Conservation (phyloP, 1,139 yeast species). For the Candida anutae region DNA sequence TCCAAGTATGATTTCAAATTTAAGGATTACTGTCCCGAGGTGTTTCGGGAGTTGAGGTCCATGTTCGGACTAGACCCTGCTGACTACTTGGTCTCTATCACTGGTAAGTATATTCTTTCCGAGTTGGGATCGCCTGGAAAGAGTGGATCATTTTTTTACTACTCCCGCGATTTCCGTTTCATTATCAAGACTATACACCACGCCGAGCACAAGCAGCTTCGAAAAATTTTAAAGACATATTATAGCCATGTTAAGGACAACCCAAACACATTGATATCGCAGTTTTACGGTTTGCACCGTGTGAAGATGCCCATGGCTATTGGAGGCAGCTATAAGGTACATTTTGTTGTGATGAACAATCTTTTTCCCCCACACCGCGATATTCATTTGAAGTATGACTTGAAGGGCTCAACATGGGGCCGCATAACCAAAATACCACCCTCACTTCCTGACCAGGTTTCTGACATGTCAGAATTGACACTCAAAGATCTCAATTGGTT, state of each 20-base stretch:
- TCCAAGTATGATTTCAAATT: constrained; percentile 94
- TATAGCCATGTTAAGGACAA: constrained; percentile 72
- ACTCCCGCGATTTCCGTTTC: constrained; percentile 85
- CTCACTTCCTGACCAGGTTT: constrained; percentile 10
- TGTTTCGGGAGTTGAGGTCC: constrained; percentile 76
- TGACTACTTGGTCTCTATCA: constrained; percentile 84
- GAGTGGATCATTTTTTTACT: constrained; percentile 93
- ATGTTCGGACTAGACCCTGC: constrained; percentile 90
- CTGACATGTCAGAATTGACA: constrained; percentile 32
- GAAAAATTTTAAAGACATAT: constrained; percentile 69
- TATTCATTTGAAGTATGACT: constrained; percentile 78
- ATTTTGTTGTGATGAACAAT: constrained; percentile 95
- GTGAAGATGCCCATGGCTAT: constrained; percentile 70
- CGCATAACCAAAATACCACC: constrained; percentile 43
- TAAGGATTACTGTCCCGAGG: constrained; percentile 94
- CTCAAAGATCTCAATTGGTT: constrained; percentile 89
- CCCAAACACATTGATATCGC: constrained; percentile 86
- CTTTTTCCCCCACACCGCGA: constrained; percentile 92
- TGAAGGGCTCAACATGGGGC: constrained; percentile 92
- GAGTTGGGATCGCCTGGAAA: constrained; percentile 96
- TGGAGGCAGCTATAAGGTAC: constrained; percentile 63
- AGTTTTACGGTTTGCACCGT: constrained; percentile 92
- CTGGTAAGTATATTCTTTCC: constrained; percentile 86
- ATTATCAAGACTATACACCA: constrained; percentile 95
- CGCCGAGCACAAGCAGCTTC: constrained; percentile 79